Base-by-base conservation (phyloP, 2,329 filamentous ascomycete genomes). In the Uncinocarpus reesii region DNA sequence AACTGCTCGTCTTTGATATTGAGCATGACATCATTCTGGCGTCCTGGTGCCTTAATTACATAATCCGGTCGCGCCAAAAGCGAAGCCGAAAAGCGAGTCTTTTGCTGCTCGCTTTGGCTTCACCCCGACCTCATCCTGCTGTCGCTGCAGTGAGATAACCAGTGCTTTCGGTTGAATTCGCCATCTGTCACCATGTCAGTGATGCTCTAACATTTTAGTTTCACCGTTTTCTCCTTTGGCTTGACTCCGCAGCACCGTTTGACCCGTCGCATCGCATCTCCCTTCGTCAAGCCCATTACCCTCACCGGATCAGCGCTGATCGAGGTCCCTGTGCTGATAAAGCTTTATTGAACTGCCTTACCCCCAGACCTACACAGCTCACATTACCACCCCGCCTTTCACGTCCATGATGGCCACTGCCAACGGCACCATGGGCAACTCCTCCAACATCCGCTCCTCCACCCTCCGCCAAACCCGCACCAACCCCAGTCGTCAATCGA, bases 401-500 rank as follows among this genome's bases (percentile, higher is more conserved):
- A n/a, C 3, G 24, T 4, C 15, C 16, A 35, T 26, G 2, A 50
- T 50, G 48, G 41, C 48, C 7, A 51, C 50, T 24, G 48, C 24
- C 42, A 53, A 47, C 50, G 55, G 57, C 49, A 56, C 60, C 43
- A 53, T 58, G 23, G 51, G 53, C 43, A 40, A 57, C 36, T 57
- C 58, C 49, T 59, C 54, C 43, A 57, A 21, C 28, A 51, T 59
- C 42, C 64, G 65, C 37, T 64, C 65, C 51, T 62, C 62, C n/a
- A 56, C 59, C 53, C 26, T 54, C 53, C 68, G 71, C 47, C 68
- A 72, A 56, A 73, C 71, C 48, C 68, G 71, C 34, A 72, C 68
- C 40, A 73, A 73, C 53, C 70, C 71, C 28, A 66, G 65, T n/a
- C 64, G 71, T 54, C 69, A 63, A n/a, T 71, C 70, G 18, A 71